Percentiles rank a stretch among this genome's conserved stretches.
These are phyloP conservation scores for Saccharomycopsis selenospora DNA, from an alignment of 805 yeast species.

Conservation along the genomic window DNA sequence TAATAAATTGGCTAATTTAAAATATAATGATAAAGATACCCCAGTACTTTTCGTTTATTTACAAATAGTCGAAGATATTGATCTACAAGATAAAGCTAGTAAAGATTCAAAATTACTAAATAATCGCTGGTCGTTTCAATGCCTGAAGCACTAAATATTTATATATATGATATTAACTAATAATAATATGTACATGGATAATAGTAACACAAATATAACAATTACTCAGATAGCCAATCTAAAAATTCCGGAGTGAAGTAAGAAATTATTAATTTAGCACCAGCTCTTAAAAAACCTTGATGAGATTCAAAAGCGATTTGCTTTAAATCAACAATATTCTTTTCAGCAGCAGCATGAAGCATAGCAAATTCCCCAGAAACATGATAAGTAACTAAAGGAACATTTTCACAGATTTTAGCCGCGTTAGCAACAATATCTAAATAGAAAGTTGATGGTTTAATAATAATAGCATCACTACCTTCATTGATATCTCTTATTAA, in stretches of 20 bases:
- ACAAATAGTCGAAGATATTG: not conserved
- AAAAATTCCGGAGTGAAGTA: slow-evolving; percentile 94
- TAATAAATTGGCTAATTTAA: not conserved
- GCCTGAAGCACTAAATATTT: not conserved
- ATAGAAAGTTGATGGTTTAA: slow-evolving; percentile 94
- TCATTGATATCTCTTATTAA: slow-evolving; percentile 76
- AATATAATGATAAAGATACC: not conserved
- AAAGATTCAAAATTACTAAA: not conserved
- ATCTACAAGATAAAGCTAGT: not conserved
- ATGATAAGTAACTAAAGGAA: slow-evolving; percentile 92
- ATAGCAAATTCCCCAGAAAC: slow-evolving; percentile 97
- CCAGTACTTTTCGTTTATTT: not conserved
- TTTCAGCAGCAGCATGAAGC: slow-evolving; percentile 97
- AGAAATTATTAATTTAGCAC: slow-evolving; percentile 84
- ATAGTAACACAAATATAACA: not conserved
- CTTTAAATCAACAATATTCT: slow-evolving; percentile 83
- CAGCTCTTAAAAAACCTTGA: slow-evolving; percentile 88
- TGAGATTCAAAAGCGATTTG: slow-evolving; percentile 70
- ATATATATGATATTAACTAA: not conserved
- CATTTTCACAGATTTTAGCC: slow-evolving; percentile 66
- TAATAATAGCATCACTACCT: slow-evolving; percentile 93
- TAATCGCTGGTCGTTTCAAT: slow-evolving; percentile 1
- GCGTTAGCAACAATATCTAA: slow-evolving; percentile 89
- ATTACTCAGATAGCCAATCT: slow-evolving; percentile 59
- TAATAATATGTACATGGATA: not conserved